Conservation (phyloP, 805 yeast species). For the Candida michaelii region DNA sequence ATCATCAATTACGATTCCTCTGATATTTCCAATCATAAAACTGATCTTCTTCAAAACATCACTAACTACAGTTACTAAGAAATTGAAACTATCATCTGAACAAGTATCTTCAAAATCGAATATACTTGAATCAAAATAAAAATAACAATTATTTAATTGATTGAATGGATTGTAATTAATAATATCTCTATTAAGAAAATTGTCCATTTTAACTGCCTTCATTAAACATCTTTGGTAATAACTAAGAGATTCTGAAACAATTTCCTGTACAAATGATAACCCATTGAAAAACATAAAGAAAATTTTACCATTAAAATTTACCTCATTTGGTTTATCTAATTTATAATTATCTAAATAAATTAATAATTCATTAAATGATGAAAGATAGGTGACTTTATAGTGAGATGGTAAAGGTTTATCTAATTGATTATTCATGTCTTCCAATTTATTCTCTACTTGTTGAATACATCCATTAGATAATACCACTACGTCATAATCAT, state of each 20-base stretch:
- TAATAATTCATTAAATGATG: constrained; percentile 14
- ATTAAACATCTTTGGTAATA: constrained; percentile 18
- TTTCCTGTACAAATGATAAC: constrained; percentile 29
- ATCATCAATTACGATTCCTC: constrained; percentile 35
- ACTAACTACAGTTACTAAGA: constrained; percentile 29
- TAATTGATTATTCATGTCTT: constrained; percentile 22
- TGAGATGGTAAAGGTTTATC: constrained; percentile 14
- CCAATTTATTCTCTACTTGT: constrained; percentile 29
- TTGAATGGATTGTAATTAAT: constrained; percentile 8
- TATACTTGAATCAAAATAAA: constrained; percentile 34
- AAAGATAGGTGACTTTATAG: constrained; percentile 11
- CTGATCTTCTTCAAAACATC: constrained; percentile 35
- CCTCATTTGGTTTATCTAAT: constrained; percentile 9
- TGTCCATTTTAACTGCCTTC: constrained; percentile 6
- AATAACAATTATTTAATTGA: constrained; percentile 17
- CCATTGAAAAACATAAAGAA: constrained; percentile 41
- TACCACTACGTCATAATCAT: constrained; percentile 33
- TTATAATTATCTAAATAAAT: constrained; percentile 24
- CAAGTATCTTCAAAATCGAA: constrained; percentile 28
- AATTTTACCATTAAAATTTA: constrained; percentile 27
- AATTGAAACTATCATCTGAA: constrained; percentile 25
- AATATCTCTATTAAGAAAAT: constrained; percentile 2
- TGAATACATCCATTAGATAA: constrained; percentile 34
- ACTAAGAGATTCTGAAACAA: constrained; percentile 31
- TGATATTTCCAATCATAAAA: constrained; percentile 32